Evolutionary conservation across 1,284 basidiomycete species (phyloP).

Genomic region (Cutaneotrichosporon sp.): DNA sequence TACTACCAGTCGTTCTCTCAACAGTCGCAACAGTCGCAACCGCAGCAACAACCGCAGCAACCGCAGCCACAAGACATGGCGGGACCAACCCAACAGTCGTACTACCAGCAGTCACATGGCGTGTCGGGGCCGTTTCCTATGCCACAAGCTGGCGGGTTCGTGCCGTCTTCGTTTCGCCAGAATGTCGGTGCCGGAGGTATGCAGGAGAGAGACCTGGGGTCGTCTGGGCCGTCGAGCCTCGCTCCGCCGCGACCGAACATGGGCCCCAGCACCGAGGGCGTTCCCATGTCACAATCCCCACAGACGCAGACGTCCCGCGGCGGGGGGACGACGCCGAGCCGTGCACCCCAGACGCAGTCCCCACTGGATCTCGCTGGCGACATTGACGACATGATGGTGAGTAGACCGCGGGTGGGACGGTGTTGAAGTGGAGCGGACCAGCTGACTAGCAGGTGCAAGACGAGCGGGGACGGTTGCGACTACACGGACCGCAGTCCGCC

Average conservation of each 20-base stretch:
- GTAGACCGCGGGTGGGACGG: constrained; percentile 1
- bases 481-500: constrained; percentile 23
- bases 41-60: neutral
- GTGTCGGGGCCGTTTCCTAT: neutral
- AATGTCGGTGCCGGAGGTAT: neutral
- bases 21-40: neutral
- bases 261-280: neutral
- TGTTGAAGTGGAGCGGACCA: neutral
- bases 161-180: neutral
- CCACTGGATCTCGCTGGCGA: constrained; percentile 9
- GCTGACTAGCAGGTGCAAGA: constrained; percentile 23
- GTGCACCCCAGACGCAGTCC: neutral
- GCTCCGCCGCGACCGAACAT: neutral
- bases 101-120: neutral
- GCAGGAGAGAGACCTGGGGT: neutral
- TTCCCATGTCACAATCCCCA: neutral
- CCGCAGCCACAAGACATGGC: neutral
- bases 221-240: neutral
- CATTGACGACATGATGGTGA: constrained; percentile 18
- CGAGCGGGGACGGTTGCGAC: constrained; percentile 19
- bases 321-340: neutral
- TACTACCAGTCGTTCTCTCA: neutral
- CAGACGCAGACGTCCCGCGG: neutral
- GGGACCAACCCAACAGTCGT: neutral
- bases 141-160: neutral